Evolutionary conservation across 1,284 basidiomycete genomes (phyloP).

Genomic region (Pholiota adiposa): DNA sequence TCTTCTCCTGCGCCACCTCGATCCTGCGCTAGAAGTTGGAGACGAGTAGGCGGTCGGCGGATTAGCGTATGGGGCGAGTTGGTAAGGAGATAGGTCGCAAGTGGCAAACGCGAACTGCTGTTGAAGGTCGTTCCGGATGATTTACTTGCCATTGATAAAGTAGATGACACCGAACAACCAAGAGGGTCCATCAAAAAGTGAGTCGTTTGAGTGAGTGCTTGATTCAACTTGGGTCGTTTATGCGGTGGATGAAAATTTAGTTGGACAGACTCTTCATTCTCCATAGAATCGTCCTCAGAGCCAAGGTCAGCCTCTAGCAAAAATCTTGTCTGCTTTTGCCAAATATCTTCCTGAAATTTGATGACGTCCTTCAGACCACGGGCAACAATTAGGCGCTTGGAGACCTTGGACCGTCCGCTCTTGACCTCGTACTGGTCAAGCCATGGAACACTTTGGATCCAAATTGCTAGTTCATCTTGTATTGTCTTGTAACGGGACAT

Average conservation of each 20-base stretch:
- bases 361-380: conserved; percentile 68
- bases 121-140: conserved; percentile 6
- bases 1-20: conserved; percentile 52
- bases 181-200: conserved; percentile 62
- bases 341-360: conserved; percentile 66
- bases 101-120: conserved; percentile 20
- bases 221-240: conserved; percentile 48
- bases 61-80: conserved; percentile 40
- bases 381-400: conserved; percentile 64
- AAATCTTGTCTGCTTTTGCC: conserved; percentile 46
- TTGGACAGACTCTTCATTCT: conserved; percentile 22
- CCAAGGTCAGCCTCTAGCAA: conserved; percentile 42
- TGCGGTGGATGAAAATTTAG: conserved; percentile 21
- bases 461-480: conserved; percentile 60
- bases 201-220: conserved; percentile 49
- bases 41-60: conserved; percentile 53
- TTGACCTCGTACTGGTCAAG: conserved; percentile 52
- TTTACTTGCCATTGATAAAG: background rate
- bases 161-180: conserved; percentile 26
- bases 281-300: conserved; percentile 32
- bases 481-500: conserved; percentile 70
- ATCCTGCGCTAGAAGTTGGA: conserved; percentile 58
- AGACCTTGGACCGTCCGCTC: conserved; percentile 55
- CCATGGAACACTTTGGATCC: conserved; percentile 73
- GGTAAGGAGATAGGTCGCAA: conserved; percentile 55